Conservation (phyloP, 2,329 filamentous ascomycete species). For the Pseudomassariella vexata region DNA sequence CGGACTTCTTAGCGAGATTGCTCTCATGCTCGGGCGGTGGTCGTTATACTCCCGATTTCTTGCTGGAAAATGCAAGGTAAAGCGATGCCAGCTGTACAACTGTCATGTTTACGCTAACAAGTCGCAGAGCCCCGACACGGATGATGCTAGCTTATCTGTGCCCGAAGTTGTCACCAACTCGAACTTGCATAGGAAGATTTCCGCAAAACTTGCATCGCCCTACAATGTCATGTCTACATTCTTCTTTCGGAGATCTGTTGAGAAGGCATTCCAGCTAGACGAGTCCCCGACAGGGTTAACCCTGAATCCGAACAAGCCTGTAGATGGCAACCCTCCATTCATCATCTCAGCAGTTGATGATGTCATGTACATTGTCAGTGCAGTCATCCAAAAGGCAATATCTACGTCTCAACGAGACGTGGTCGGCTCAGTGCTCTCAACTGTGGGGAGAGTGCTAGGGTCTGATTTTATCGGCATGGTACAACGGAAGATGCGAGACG, state of each 20-base stretch:
- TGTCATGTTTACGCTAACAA: constrained; percentile 21
- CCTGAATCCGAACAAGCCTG: constrained; percentile 63
- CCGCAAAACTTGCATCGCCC: constrained; percentile 65
- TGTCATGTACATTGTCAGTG: constrained; percentile 98
- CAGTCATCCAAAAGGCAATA: constrained; percentile 79
- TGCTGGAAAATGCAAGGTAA: constrained; percentile 76
- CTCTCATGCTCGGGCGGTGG: constrained; percentile 90
- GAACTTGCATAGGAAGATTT: constrained; percentile 73
- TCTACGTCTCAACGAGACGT: constrained; percentile 79
- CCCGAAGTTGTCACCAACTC: constrained; percentile 75
- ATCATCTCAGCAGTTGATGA: constrained; percentile 96
- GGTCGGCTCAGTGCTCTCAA: constrained; percentile 71
- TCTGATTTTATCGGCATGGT: constrained; percentile 95
- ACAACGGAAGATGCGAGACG: constrained; percentile 94
- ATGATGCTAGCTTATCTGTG: constrained; percentile 53
- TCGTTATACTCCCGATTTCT: constrained; percentile 88
- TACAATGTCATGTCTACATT: constrained; percentile 94
- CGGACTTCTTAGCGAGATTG: constrained; percentile 77
- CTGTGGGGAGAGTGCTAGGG: constrained; percentile 72
- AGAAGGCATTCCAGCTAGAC: constrained; percentile 96
- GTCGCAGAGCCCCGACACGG: constrained; percentile 43
- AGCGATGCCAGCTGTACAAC: constrained; percentile 22
- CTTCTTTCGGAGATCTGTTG: constrained; percentile 92
- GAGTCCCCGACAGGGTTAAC: constrained; percentile 78
- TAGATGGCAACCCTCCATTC: constrained; percentile 76